Base-by-base conservation (phyloP, 495 filamentous ascomycete species). In the Talaromyces stipitatus region DNA sequence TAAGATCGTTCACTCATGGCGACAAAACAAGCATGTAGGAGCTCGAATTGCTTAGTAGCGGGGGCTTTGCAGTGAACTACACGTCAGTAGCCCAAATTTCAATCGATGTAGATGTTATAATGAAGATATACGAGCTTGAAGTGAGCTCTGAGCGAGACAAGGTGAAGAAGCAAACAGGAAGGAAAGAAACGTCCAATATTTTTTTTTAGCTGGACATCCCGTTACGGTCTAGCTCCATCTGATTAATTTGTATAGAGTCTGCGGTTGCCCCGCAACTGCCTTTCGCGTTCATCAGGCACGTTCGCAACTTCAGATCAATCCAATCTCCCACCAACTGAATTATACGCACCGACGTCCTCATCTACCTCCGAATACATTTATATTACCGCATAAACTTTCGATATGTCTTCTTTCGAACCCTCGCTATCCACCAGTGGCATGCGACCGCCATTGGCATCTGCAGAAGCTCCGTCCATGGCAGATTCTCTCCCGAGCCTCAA, bases 401-500 rank as follows among this genome's bases (percentile, higher is more conserved):
- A 74, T 28, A 91, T 91, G 86, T 68, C 85, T 9, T 82, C 84
- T 38, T 92, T 92, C 62, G 90, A 95, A 59, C 83, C 87, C 2
- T 88, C 89, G 0, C 74, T 89, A 50, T 91, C 88, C 1, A 86
- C 82, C 28, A 89, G 84, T 74, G 76, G 79, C 30, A 83, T 89
- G 82, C 87, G 88, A 59, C 82, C 83, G 51, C 85, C 88, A 16
- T 75, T 86, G 55, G 73, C 73, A 38, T 75, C 79, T 11, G 73
- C 81, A 23, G 73, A 78, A 56, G 78, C 75, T 45, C 79, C 81
- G 6, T 82, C 83, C 57, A 85, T 86, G 79, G 89, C 90, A 32
- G 90, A 94, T 69, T 84, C 84, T 11, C 82, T 97, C 8, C 94
- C 94, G 33, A 89, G 77, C 68, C 88, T 96, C 71, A 91, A 94